Conservation (phyloP, 768 basidiomycete genomes). For the Mrakia frigida region DNA sequence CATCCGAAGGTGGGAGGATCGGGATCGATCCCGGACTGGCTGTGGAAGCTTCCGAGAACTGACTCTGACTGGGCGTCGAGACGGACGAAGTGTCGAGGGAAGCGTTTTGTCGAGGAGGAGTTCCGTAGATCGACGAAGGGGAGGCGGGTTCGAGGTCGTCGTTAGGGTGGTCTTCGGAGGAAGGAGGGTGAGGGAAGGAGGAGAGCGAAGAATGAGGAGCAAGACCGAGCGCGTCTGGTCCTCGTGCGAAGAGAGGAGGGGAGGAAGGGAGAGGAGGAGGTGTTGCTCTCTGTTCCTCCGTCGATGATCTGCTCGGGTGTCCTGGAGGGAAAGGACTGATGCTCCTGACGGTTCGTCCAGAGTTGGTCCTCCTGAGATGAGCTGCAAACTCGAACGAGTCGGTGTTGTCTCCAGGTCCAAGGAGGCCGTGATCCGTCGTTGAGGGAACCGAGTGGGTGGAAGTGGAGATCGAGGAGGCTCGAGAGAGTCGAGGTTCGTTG, state of each 20-base stretch:
- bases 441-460: constrained; percentile 13
- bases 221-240: neutral
- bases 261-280: constrained; percentile 7
- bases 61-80: neutral
- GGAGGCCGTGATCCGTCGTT: constrained; percentile 6
- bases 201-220: neutral
- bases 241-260: neutral
- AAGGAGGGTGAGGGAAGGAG: neutral
- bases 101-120: neutral
- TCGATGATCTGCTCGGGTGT: neutral
- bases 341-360: constrained; percentile 22
- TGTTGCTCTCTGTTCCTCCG: neutral
- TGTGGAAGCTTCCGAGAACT: constrained; percentile 5
- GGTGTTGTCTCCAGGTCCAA: constrained; percentile 20
- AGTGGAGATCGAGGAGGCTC: constrained; percentile 11
- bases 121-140: neutral
- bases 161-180: neutral
- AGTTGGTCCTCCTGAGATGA: constrained; percentile 29
- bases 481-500: neutral
- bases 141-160: neutral
- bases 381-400: constrained; percentile 33
- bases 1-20: constrained; percentile 24
- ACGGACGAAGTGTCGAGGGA: neutral
- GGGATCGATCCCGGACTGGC: constrained; percentile 24
- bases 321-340: constrained; percentile 18